These are phyloP conservation scores for Annona cherimola DNA, from an alignment of 164 flowering plant species.

Conservation along the genomic window DNA sequence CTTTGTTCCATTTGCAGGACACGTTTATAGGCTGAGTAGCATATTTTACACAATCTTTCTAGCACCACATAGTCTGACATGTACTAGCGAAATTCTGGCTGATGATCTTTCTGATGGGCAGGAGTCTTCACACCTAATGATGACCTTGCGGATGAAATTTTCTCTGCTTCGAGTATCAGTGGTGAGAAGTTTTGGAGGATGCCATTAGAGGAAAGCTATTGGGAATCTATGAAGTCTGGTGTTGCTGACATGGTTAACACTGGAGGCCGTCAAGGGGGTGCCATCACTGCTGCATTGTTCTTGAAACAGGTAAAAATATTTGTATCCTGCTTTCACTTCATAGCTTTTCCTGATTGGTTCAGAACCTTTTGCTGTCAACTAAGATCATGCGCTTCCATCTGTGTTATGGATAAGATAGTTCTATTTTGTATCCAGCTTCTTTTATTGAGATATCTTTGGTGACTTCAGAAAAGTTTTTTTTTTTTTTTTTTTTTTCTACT, in stretches of 20 bases:
- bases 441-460: no score
- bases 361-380: neutral
- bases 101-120: slow-evolving; percentile 11
- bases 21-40: no score
- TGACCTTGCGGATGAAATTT: slow-evolving; percentile 81
- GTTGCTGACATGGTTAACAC: slow-evolving; percentile 99
- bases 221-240: slow-evolving; percentile 97
- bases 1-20: no score
- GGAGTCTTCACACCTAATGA: slow-evolving; percentile 93
- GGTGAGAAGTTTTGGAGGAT: slow-evolving; percentile 97
- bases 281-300: slow-evolving; percentile 92
- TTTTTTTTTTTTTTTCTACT: no score
- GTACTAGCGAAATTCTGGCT: neutral
- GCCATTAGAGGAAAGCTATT: slow-evolving; percentile 95
- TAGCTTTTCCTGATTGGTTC: neutral
- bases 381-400: neutral
- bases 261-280: slow-evolving; percentile 83
- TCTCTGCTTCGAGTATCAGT: slow-evolving; percentile 53
- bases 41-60: no score
- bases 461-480: no score
- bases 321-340: neutral
- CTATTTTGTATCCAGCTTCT: no score
- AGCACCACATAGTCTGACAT: no score
- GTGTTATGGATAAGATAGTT: no score
- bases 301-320: slow-evolving; percentile 67